Percentiles rank a stretch among this genome's conserved stretches.
phyloP scores from a whole-genome alignment of 139 green algal species.

The Gonium pectorale region DNA sequence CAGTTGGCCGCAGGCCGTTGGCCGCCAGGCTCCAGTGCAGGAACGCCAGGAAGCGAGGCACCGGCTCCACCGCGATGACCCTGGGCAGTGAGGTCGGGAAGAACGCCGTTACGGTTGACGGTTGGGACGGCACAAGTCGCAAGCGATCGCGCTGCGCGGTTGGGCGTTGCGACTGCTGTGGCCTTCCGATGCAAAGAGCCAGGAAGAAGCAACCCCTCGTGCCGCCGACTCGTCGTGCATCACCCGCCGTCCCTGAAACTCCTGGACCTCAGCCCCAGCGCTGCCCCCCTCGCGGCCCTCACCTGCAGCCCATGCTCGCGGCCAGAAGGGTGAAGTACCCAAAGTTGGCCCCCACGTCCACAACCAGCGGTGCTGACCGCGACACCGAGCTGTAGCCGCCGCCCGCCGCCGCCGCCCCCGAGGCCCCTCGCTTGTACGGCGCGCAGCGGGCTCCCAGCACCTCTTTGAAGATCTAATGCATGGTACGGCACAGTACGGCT shows the following conservation, averaged over 20 bases:
- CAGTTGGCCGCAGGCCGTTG: conserved; percentile 42
- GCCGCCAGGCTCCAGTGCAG: conserved; percentile 62
- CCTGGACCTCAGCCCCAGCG: too few relatives aligned
- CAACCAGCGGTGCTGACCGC: conserved; percentile 58
- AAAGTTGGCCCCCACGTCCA: conserved; percentile 87
- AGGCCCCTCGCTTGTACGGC: background rate
- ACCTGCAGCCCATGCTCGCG: conserved; percentile 75
- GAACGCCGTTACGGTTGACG: too few relatives aligned
- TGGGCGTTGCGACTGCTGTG: too few relatives aligned
- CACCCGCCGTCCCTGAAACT: too few relatives aligned
- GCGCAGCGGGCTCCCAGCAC: conserved; percentile 59
- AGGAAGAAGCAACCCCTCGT: too few relatives aligned
- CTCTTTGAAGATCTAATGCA: conserved; percentile 54
- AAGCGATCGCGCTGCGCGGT: too few relatives aligned
- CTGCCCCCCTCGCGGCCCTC: background rate
- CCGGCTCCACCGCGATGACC: conserved; percentile 82
- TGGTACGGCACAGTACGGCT: too few relatives aligned
- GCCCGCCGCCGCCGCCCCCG: background rate
- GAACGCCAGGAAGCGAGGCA: conserved; percentile 78
- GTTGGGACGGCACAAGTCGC: too few relatives aligned
- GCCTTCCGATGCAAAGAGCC: too few relatives aligned
- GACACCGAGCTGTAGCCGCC: background rate
- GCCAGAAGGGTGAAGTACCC: conserved; percentile 78
- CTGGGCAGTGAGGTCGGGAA: too few relatives aligned
- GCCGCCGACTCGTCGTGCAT: too few relatives aligned